Conservation (phyloP, 768 basidiomycete genomes). For the Leccinellum rugosiceps region DNA sequence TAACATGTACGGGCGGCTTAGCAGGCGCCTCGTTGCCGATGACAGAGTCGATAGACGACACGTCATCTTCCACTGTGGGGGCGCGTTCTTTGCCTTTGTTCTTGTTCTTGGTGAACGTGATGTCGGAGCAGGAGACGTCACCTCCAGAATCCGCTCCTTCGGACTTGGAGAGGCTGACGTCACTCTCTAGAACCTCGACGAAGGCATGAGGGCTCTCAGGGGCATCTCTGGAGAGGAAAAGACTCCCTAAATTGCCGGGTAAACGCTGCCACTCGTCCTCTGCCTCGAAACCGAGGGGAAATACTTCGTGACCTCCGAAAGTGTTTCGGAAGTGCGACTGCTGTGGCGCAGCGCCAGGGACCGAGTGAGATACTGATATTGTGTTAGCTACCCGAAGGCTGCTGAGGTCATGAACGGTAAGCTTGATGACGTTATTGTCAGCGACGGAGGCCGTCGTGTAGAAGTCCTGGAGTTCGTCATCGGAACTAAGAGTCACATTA, state of each 20-base stretch:
- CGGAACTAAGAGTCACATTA: constrained; percentile 71
- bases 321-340: constrained; percentile 54
- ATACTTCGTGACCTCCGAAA: constrained; percentile 48
- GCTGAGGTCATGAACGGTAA: constrained; percentile 60
- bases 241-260: constrained; percentile 38
- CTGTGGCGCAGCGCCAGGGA: constrained; percentile 32
- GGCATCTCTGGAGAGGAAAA: constrained; percentile 35
- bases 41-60: constrained; percentile 42
- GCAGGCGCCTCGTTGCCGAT: constrained; percentile 39
- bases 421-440: constrained; percentile 43
- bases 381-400: constrained; percentile 32
- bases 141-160: constrained; percentile 32
- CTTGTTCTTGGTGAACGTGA: constrained; percentile 36
- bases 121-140: constrained; percentile 28
- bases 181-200: constrained; percentile 53
- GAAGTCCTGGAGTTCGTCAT: constrained; percentile 76
- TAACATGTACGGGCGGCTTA: constrained; percentile 64
- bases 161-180: constrained; percentile 32
- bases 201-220: constrained; percentile 57
- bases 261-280: constrained; percentile 69
- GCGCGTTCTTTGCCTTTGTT: constrained; percentile 44
- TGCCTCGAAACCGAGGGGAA: constrained; percentile 43
- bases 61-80: constrained; percentile 30
- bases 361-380: constrained; percentile 31
- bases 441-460: constrained; percentile 39